Evolutionary conservation across 305 asterid species (phyloP), one percentile per base, ranked within the genome.

Genomic region (Fraxinus xanthoxyloides): DNA sequence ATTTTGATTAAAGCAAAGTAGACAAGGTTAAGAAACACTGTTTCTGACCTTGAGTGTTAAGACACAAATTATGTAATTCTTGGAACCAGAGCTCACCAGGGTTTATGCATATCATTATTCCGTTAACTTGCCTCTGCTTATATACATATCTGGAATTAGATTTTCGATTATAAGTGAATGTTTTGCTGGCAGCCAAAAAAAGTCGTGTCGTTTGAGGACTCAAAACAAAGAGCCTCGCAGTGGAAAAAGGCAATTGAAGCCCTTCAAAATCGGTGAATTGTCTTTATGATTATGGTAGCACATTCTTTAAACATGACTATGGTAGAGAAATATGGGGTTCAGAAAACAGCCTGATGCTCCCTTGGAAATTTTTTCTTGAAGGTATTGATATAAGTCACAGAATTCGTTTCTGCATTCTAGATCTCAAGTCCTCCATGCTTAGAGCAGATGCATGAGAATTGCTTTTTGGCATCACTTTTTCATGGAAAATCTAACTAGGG

Each of bases 231-330:
- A 87, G 97, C 97, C n/a, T 79, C 38, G 13, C 99, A 96, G 83
- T 96, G 99, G 98, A 96, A 96, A 83, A 94, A 91, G 88, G 98
- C 98, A 12, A 93, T 96, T 23, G 99, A 96, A 87, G 85, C 90
- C 87, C 99, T 96, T 84, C 98, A 95, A 85, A 95, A 86, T 77
- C 93, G 92, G 88, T 95, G 88, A 90, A 36, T 24, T 40, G 80
- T 80, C 63, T 48, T 43, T 82, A 13, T 80, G 81, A 30, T 86
- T 80, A 82, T 54, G 84, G 38, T 43, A 51, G 65, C 80, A 80
- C 88, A 91, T 89, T 88, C 88, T 90, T 90, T 87, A 84, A 84
- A 82, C 77, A 87, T 81, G 83, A 81, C 82, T 12, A 79, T 43
- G 79, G 82, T 85, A 84, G 88, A 87, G 85, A 78, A 78, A 78